These are phyloP conservation scores for Verticillium longisporum DNA, from an alignment of 2,329 filamentous ascomycete species.

Conservation along the genomic window DNA sequence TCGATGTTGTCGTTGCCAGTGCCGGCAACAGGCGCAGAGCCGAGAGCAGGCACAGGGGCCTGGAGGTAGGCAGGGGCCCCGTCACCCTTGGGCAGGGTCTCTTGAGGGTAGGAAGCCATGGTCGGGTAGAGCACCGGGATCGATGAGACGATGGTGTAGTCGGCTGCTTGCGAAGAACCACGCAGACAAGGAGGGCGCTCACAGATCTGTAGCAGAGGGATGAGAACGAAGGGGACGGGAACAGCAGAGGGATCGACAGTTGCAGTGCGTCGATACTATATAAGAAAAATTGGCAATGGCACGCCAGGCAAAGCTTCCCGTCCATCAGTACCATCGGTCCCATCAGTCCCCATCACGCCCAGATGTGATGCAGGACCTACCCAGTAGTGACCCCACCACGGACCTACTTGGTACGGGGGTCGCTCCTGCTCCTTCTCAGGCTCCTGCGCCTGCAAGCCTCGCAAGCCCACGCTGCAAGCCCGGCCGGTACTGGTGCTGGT, in stretches of 20 bases:
- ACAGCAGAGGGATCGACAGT: neutral
- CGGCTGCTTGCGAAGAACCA: neutral
- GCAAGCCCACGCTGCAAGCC: neutral
- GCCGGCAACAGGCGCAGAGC: neutral
- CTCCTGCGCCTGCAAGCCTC: neutral
- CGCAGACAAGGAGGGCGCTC: neutral
- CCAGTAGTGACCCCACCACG: neutral
- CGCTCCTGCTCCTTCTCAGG: neutral
- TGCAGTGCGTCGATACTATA: neutral
- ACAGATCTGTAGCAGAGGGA: neutral
- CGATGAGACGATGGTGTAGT: neutral
- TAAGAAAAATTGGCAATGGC: neutral
- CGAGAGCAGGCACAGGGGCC: neutral
- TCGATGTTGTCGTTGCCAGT: constrained; percentile 1
- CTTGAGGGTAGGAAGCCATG: neutral
- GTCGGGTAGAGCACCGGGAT: neutral
- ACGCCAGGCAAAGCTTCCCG: neutral
- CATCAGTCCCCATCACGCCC: neutral
- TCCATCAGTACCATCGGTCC: neutral
- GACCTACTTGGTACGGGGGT: neutral
- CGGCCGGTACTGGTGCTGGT: neutral
- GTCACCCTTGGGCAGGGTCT: neutral
- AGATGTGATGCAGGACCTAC: neutral
- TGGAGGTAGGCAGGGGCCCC: neutral
- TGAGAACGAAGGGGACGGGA: neutral